A percentile compares a stretch with the other conserved stretches of the same genome.
Evolutionary conservation across 1,284 basidiomycete genomes (phyloP).

Genomic region (Pascua sp.): DNA sequence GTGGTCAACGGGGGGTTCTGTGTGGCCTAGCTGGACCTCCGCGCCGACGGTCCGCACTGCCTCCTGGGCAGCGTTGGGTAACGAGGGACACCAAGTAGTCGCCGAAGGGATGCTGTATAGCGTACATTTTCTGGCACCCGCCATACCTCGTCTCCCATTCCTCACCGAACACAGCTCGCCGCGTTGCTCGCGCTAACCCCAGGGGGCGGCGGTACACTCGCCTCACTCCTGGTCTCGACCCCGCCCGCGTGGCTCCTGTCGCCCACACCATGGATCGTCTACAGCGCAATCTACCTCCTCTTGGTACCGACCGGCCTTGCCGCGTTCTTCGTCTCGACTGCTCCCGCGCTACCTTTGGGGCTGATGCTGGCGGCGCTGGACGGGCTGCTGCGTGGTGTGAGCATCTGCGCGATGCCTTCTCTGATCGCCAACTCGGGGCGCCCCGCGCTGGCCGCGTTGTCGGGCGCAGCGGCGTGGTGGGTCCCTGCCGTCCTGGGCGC

Average conservation of each 20-base stretch:
- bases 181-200: neutral
- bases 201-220: conserved; percentile 45
- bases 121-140: no score
- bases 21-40: no score
- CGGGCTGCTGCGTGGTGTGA: conserved; percentile 32
- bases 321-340: conserved; percentile 20
- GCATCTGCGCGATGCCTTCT: conserved; percentile 25
- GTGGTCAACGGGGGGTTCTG: no score
- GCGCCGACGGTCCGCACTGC: no score
- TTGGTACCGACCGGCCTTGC: conserved; percentile 32
- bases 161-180: no score
- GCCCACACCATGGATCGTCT: conserved; percentile 39
- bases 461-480: conserved; percentile 15
- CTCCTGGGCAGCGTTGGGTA: no score
- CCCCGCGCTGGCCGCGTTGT: neutral
- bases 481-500: conserved; percentile 32
- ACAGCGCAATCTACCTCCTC: conserved; percentile 29
- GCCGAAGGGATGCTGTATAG: no score
- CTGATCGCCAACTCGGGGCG: conserved; percentile 5
- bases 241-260: conserved; percentile 44
- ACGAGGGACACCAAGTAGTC: no score
- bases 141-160: no score
- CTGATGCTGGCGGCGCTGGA: conserved; percentile 30
- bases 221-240: conserved; percentile 32
- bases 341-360: conserved; percentile 31